Percentiles rank a stretch among this genome's conserved stretches.
phyloP scores from a whole-genome alignment of 345 rosid species.

The Eucalyptus sp. region DNA sequence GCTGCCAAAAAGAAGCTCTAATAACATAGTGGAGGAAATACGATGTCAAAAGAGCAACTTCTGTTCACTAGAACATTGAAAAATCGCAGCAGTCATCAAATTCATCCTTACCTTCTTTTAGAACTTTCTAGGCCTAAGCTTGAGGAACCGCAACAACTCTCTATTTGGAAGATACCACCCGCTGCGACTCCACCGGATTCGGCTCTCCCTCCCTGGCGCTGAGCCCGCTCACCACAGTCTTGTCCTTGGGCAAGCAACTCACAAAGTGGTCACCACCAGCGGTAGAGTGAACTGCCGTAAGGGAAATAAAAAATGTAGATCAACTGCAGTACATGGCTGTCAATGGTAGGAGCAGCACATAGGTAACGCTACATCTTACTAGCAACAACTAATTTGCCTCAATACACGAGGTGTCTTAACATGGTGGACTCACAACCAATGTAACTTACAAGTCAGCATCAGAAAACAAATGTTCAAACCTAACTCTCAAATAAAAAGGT shows the following conservation, averaged over 20 bases:
- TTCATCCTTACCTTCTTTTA: no score
- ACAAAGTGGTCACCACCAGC: no score
- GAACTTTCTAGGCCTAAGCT: no score
- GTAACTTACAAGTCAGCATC: background rate
- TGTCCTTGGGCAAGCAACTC: no score
- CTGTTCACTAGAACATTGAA: background rate
- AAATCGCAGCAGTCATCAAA: no score
- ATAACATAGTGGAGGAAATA: background rate
- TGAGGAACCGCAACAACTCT: no score
- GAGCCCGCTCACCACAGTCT: no score
- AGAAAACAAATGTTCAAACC: background rate
- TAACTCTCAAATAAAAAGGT: background rate
- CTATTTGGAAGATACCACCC: no score
- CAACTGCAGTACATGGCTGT: background rate
- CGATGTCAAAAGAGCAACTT: background rate
- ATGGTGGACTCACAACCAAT: background rate
- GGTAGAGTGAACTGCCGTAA: background rate
- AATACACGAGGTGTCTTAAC: background rate
- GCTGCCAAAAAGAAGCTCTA: background rate
- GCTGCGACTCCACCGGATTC: rapidly evolving
- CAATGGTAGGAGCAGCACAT: background rate
- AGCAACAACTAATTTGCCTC: background rate
- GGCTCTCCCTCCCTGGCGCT: no score
- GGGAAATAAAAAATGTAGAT: background rate
- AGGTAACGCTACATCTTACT: background rate